Conservation (phyloP, 306 rosid species). For the Fragaria vesca region DNA sequence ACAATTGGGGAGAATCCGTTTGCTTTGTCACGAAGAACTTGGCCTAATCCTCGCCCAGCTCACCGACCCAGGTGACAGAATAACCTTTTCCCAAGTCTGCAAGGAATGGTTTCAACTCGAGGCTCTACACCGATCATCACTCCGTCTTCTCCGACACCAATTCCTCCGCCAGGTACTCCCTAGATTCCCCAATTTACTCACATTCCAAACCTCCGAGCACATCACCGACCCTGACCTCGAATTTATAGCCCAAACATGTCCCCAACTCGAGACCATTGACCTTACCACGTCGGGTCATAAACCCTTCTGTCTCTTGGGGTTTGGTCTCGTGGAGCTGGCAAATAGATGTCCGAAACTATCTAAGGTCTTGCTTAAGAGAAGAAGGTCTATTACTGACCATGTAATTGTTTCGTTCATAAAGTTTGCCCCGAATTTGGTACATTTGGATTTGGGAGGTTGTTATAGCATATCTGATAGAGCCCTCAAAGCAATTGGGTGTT, state of each 20-base stretch:
- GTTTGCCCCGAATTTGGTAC: not conserved
- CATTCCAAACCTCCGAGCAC: not conserved
- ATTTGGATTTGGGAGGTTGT: slow-evolving; percentile 9
- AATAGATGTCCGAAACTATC: not conserved
- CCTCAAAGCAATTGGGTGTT: not conserved
- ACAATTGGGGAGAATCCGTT: not conserved
- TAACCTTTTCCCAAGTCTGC: not conserved
- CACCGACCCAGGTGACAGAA: not conserved
- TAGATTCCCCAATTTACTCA: slow-evolving; percentile 5
- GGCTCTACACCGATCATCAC: not conserved
- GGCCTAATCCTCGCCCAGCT: not conserved
- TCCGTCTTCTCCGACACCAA: slow-evolving; percentile 1
- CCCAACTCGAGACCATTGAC: not conserved
- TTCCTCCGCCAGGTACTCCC: slow-evolving; percentile 2
- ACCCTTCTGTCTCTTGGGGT: not conserved
- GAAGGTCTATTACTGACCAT: not conserved
- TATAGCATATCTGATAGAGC: not conserved
- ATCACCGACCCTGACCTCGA: not conserved
- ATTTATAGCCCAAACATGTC: not conserved
- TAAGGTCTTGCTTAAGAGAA: not conserved
- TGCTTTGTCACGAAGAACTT: slow-evolving; percentile 4
- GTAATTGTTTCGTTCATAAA: not conserved
- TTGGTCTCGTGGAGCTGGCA: not conserved
- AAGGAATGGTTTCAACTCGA: not conserved
- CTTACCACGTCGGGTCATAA: not conserved